Evolutionary conservation across 179 eudicot species (phyloP).

Genomic region (Amaranthus tricolor): DNA sequence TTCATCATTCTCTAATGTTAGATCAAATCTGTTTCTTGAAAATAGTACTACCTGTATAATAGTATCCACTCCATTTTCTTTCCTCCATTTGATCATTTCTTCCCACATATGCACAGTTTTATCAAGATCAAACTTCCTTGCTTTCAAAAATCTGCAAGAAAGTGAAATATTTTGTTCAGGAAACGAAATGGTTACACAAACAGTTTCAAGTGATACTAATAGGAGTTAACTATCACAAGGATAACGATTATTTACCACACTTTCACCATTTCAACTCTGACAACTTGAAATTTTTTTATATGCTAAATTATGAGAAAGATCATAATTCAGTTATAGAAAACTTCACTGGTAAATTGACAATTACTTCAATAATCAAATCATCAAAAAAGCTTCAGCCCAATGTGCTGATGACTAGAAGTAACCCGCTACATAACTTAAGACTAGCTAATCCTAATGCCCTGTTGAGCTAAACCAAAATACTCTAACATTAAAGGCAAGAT

Average conservation of each 20-base stretch:
- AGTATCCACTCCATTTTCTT: constrained; percentile 74
- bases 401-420: not conserved
- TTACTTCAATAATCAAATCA: not conserved
- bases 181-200: constrained; percentile 5
- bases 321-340: not conserved
- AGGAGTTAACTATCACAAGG: not conserved
- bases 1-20: not conserved
- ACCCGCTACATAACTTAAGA: not conserved
- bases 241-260: not conserved
- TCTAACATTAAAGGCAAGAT: not conserved
- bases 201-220: constrained; percentile 9
- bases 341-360: not conserved
- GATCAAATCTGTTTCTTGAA: constrained; percentile 6
- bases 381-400: not conserved
- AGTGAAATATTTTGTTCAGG: constrained; percentile 15
- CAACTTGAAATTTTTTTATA: not conserved
- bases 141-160: constrained; percentile 4
- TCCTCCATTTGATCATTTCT: constrained; percentile 98
- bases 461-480: not conserved
- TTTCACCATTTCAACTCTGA: not conserved
- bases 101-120: constrained; percentile 86
- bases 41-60: constrained; percentile 60
- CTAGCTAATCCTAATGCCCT: not conserved
- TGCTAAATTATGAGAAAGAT: not conserved
- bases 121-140: constrained; percentile 85